Evolutionary conservation across 73 alveolate genomes (phyloP).

Genomic region (Paramecium octaurelia): DNA sequence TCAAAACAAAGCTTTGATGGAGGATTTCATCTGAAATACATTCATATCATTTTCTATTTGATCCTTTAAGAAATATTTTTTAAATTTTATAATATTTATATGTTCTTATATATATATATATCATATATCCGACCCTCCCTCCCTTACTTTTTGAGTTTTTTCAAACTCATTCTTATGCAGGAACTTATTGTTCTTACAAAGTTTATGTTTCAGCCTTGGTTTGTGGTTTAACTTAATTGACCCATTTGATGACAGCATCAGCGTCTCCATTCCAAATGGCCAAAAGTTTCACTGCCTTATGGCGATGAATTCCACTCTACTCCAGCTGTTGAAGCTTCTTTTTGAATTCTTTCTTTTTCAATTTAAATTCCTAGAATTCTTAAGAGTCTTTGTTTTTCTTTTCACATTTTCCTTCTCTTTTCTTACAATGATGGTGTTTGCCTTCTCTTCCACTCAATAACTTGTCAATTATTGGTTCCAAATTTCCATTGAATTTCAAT

Average conservation of each 20-base stretch:
- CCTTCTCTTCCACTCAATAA: not conserved
- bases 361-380: not conserved
- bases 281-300: constrained; percentile 26
- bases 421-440: not conserved
- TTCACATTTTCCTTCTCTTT: not conserved
- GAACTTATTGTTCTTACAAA: constrained; percentile 8
- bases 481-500: not conserved
- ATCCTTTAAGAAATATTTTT: not conserved
- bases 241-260: constrained; percentile 30
- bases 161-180: not conserved
- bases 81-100: not conserved
- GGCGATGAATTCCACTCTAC: constrained; percentile 11
- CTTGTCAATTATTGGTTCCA: not conserved
- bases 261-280: constrained; percentile 25
- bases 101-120: constrained; percentile 9
- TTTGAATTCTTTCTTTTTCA: not conserved
- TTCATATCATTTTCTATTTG: not conserved
- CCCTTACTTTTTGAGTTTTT: constrained; percentile 24
- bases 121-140: constrained; percentile 51
- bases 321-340: not conserved
- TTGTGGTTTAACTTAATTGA: not conserved
- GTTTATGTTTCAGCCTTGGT: not conserved
- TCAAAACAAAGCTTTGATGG: not conserved
- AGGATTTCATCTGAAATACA: not conserved
- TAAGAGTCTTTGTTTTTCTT: not conserved